Evolutionary conservation across 208 protist genomes (phyloP).

Genomic region (Leishmania aethiopica): DNA sequence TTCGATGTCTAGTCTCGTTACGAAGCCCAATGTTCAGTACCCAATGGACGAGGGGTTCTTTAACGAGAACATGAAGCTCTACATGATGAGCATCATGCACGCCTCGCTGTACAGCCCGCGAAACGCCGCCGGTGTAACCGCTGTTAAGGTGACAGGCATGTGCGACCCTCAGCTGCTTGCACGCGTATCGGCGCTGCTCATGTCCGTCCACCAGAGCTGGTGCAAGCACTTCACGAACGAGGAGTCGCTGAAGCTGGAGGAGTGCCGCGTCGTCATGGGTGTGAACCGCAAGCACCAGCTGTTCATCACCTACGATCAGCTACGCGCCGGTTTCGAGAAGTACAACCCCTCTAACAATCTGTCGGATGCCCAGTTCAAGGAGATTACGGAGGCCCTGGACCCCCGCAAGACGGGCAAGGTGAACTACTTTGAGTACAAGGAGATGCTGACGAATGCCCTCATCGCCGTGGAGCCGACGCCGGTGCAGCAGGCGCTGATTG

Average conservation of each 20-base stretch:
- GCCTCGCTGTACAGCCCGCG: slow-evolving; percentile 68
- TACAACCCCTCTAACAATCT: slow-evolving; percentile 38
- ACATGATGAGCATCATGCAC: slow-evolving; percentile 92
- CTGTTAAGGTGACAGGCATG: slow-evolving; percentile 94
- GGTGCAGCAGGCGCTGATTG: slow-evolving; percentile 58
- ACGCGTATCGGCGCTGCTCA: slow-evolving; percentile 85
- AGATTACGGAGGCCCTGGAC: slow-evolving; percentile 70
- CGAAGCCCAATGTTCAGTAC: slow-evolving; percentile 74
- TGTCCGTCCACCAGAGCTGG: slow-evolving; percentile 89
- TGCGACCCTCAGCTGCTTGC: slow-evolving; percentile 91
- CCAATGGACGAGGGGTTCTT: slow-evolving; percentile 59
- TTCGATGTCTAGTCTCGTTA: slow-evolving; percentile 70
- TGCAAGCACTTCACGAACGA: slow-evolving; percentile 75
- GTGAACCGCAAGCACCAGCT: slow-evolving; percentile 64
- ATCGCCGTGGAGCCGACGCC: slow-evolving; percentile 59
- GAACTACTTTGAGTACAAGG: slow-evolving; percentile 91
- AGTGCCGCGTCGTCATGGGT: slow-evolving; percentile 87
- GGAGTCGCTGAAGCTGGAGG: slow-evolving; percentile 70
- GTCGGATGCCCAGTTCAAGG: slow-evolving; percentile 54
- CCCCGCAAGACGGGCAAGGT: slow-evolving; percentile 69
- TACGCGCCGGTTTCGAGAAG: slow-evolving; percentile 55
- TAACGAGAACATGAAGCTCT: slow-evolving; percentile 93
- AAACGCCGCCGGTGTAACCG: slow-evolving; percentile 67
- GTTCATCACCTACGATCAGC: slow-evolving; percentile 69
- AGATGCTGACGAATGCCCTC: slow-evolving; percentile 79